Percentiles rank a stretch among this genome's conserved stretches.
These are phyloP conservation scores for Paraphoma chrysanthemicola DNA, from an alignment of 2,329 filamentous ascomycete species.

Conservation along the genomic window DNA sequence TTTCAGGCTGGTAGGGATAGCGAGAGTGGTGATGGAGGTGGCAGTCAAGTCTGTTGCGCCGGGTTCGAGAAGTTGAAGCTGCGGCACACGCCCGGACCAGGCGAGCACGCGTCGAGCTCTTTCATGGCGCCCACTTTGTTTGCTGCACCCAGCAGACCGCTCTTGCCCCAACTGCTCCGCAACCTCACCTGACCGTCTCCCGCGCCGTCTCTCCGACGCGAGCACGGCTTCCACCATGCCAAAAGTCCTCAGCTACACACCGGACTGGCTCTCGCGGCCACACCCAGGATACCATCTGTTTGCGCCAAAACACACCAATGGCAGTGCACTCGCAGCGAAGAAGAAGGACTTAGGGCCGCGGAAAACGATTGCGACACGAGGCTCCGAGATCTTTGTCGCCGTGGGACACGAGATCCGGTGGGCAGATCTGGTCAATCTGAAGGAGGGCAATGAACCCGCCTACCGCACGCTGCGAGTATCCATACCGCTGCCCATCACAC, in stretches of 20 bases:
- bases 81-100: conserved; percentile 9
- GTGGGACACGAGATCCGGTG: conserved; percentile 90
- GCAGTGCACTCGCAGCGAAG: conserved; percentile 33
- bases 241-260: conserved; percentile 83
- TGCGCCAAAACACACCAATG: conserved; percentile 55
- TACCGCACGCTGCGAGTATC: conserved; percentile 71
- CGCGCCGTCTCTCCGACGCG: background rate
- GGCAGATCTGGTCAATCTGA: conserved; percentile 82
- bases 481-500: conserved; percentile 81
- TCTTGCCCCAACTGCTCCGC: background rate
- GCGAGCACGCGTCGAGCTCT: conserved; percentile 9
- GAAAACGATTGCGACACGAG: conserved; percentile 77
- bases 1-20: background rate
- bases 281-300: conserved; percentile 83
- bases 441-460: conserved; percentile 57
- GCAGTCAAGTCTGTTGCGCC: background rate
- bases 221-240: conserved; percentile 67
- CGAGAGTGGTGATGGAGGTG: conserved; percentile 2
- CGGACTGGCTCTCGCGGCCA: conserved; percentile 82
- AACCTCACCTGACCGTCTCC: background rate
- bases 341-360: conserved; percentile 49
- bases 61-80: conserved; percentile 8
- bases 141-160: background rate
- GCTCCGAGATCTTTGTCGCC: conserved; percentile 87
- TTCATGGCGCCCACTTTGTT: conserved; percentile 11